phyloP scores from a whole-genome alignment of 2,329 filamentous ascomycete species.

The Monilinia aucupariae region DNA sequence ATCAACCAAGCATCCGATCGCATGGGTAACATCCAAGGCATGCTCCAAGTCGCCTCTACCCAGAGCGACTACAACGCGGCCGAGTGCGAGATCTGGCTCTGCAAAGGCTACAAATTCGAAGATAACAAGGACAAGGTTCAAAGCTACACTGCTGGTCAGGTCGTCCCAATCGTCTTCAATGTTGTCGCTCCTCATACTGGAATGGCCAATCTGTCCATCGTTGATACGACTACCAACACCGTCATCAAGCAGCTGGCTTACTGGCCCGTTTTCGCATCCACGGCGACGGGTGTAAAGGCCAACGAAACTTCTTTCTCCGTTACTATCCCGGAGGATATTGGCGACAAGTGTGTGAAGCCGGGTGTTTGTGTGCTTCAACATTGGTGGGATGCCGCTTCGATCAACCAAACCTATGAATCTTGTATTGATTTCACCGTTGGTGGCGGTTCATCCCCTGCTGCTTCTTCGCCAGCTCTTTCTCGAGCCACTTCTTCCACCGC shows the following conservation, averaged over 20 bases:
- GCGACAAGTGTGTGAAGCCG: constrained; percentile 31
- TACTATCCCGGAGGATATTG: constrained; percentile 47
- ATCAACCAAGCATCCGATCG: constrained; percentile 33
- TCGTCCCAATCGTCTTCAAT: constrained; percentile 39
- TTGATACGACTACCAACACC: constrained; percentile 44
- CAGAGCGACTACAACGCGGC: constrained; percentile 30
- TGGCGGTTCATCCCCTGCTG: constrained; percentile 9
- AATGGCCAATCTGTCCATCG: constrained; percentile 49
- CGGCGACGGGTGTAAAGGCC: constrained; percentile 39
- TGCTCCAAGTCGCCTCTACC: constrained; percentile 34
- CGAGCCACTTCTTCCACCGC: neutral
- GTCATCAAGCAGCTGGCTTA: constrained; percentile 45
- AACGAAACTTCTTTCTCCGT: constrained; percentile 47
- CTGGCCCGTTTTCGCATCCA: constrained; percentile 47
- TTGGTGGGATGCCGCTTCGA: constrained; percentile 46
- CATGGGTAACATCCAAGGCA: constrained; percentile 35
- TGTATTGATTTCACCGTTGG: constrained; percentile 46
- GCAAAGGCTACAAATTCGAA: constrained; percentile 43
- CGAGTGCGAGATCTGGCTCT: constrained; percentile 42
- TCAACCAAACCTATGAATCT: constrained; percentile 52
- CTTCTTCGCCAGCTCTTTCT: neutral
- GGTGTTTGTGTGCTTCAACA: constrained; percentile 44
- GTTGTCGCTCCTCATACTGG: constrained; percentile 49
- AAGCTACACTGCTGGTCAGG: constrained; percentile 41
- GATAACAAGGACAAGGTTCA: constrained; percentile 44